Conservation (phyloP, 2,329 filamentous ascomycete genomes). For the Beauveria asiatica region DNA sequence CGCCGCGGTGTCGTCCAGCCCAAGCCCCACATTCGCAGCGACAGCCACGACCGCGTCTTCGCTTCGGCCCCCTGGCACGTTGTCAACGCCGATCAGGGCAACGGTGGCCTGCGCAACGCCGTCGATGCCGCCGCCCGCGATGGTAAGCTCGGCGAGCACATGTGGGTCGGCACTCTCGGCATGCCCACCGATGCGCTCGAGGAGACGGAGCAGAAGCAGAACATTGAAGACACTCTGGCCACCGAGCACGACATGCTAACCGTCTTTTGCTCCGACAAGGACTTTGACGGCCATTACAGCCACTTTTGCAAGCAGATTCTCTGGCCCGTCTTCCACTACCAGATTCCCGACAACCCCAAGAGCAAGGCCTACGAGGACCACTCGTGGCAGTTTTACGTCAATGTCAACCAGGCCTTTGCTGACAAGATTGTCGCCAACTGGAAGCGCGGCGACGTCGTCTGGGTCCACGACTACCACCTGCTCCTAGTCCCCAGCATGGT, state of each 20-base stretch:
- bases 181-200: slow-evolving; percentile 87
- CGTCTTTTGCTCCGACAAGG: slow-evolving; percentile 81
- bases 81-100: slow-evolving; percentile 80
- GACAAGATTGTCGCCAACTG: slow-evolving; percentile 85
- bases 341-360: slow-evolving; percentile 95
- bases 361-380: slow-evolving; percentile 98
- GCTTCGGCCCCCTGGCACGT: slow-evolving; percentile 76
- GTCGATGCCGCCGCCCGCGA: slow-evolving; percentile 67
- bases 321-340: slow-evolving; percentile 97
- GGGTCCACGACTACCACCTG: slow-evolving; percentile 94
- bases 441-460: slow-evolving; percentile 87
- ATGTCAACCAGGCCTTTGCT: slow-evolving; percentile 86
- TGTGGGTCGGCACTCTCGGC: slow-evolving; percentile 87
- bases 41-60: slow-evolving; percentile 61
- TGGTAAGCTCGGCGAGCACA: slow-evolving; percentile 62
- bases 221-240: slow-evolving; percentile 74
- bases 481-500: slow-evolving; percentile 84
- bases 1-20: slow-evolving; percentile 52
- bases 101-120: slow-evolving; percentile 84
- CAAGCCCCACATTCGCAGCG: slow-evolving; percentile 41
- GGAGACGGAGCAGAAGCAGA: slow-evolving; percentile 63
- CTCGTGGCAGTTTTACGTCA: slow-evolving; percentile 91
- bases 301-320: slow-evolving; percentile 97
- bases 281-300: slow-evolving; percentile 89
- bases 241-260: slow-evolving; percentile 75